Evolutionary conservation across 2,329 filamentous ascomycete genomes (phyloP).

Genomic region (Elsinoe arachidis): DNA sequence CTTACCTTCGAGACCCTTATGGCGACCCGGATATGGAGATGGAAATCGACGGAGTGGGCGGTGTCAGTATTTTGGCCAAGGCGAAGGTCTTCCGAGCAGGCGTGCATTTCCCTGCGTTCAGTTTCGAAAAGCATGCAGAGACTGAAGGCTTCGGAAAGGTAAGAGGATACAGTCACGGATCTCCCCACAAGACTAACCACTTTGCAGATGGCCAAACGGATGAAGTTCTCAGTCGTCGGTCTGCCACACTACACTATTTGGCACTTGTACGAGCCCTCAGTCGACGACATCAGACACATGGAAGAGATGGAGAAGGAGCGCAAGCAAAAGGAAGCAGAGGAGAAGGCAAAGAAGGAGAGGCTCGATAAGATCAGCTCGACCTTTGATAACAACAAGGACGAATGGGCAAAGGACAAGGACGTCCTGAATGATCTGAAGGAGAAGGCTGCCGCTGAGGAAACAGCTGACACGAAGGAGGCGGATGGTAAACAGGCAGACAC

Average conservation of each 20-base stretch:
- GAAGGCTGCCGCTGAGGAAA: constrained; percentile 45
- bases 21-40: constrained; percentile 99
- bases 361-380: constrained; percentile 71
- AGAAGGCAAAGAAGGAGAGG: constrained; percentile 62
- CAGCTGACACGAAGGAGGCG: constrained; percentile 32
- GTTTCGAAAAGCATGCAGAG: constrained; percentile 96
- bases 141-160: constrained; percentile 99
- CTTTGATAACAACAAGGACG: constrained; percentile 66
- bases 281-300: constrained; percentile 96
- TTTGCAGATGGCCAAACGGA: constrained; percentile 83
- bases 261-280: constrained; percentile 98
- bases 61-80: constrained; percentile 94
- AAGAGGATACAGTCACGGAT: constrained; percentile 15
- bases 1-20: constrained; percentile 91
- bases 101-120: constrained; percentile 96
- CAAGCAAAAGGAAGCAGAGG: constrained; percentile 69
- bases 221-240: constrained; percentile 91
- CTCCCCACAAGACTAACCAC: constrained; percentile 21
- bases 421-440: constrained; percentile 62
- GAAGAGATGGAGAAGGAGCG: constrained; percentile 94
- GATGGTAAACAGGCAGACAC: constrained; percentile 32
- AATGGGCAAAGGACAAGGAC: constrained; percentile 89
- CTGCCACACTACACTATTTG: constrained; percentile 97
- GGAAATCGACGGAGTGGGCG: constrained; percentile 96
- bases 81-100: constrained; percentile 90